Evolutionary conservation across 345 rosid species (phyloP).

Genomic region (Combretum micranthum): DNA sequence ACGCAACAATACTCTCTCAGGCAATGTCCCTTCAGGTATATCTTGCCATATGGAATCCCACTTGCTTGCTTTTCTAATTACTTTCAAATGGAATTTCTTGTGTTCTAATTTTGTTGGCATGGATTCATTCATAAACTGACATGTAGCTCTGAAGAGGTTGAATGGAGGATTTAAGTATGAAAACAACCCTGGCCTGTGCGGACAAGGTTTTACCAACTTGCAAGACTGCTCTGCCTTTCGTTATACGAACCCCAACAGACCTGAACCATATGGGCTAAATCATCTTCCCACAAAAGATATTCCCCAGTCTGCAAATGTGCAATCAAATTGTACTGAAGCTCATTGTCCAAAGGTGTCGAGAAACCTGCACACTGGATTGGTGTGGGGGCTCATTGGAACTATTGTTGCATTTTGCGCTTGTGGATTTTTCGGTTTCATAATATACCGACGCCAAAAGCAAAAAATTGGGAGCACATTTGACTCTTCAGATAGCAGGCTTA

Average conservation of each 20-base stretch:
- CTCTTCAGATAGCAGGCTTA: constrained; percentile 51
- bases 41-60: no score
- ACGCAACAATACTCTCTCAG: constrained; percentile 82
- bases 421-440: constrained; percentile 41
- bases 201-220: constrained; percentile 52
- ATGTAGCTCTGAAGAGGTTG: constrained; percentile 72
- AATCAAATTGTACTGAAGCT: constrained; percentile 31
- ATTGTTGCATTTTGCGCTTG: constrained; percentile 26
- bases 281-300: constrained; percentile 33
- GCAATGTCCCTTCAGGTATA: constrained; percentile 76
- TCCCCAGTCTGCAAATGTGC: constrained; percentile 62
- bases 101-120: no score
- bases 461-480: constrained; percentile 61
- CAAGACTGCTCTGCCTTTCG: constrained; percentile 39
- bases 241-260: constrained; percentile 28
- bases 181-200: constrained; percentile 72
- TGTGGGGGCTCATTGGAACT: constrained; percentile 43
- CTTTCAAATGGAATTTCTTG: no score
- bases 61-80: no score
- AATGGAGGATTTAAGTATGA: constrained; percentile 57
- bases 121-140: constrained; percentile 1
- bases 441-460: constrained; percentile 65
- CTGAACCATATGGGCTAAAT: constrained; percentile 60
- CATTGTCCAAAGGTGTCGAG: constrained; percentile 28
- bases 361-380: constrained; percentile 29